These are phyloP conservation scores for Moelleriella libera DNA, from an alignment of 2,329 filamentous ascomycete genomes.

Conservation along the genomic window DNA sequence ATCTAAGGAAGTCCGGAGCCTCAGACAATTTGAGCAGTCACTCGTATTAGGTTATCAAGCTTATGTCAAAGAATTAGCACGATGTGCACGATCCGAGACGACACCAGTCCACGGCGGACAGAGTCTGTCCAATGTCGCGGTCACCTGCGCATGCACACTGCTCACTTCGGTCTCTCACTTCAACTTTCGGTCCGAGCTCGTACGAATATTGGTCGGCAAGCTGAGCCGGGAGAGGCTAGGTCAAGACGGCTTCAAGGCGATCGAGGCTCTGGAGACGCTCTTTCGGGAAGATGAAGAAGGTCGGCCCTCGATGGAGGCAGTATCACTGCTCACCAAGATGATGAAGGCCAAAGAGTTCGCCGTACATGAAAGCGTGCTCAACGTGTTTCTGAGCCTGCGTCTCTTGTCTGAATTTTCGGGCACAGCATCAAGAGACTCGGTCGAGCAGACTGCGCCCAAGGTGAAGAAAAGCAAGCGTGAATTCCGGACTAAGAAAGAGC, in stretches of 20 bases:
- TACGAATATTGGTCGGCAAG: conserved; percentile 78
- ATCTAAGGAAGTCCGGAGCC: conserved; percentile 77
- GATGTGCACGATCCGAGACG: conserved; percentile 45
- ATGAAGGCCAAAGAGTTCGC: conserved; percentile 78
- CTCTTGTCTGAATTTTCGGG: conserved; percentile 76
- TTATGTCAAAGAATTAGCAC: conserved; percentile 65
- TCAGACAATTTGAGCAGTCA: conserved; percentile 77
- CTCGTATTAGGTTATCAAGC: conserved; percentile 72
- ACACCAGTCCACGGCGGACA: conserved; percentile 23
- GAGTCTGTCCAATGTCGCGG: conserved; percentile 57
- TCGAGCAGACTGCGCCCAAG: conserved; percentile 35
- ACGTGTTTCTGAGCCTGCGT: conserved; percentile 81
- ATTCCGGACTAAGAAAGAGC: conserved; percentile 77
- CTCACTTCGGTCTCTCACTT: conserved; percentile 82
- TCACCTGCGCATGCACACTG: conserved; percentile 73
- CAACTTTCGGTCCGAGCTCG: conserved; percentile 81
- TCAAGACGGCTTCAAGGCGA: conserved; percentile 62
- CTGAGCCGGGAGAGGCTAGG: conserved; percentile 61
- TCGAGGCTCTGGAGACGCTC: conserved; percentile 63
- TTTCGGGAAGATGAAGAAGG: conserved; percentile 86
- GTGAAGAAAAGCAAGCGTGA: conserved; percentile 59
- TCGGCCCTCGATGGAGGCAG: conserved; percentile 72
- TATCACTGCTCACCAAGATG: conserved; percentile 80
- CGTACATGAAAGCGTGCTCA: conserved; percentile 73
- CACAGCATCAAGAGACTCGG: conserved; percentile 65